These are phyloP conservation scores for Pythium diclinum DNA, from an alignment of 352 stramenopile species.

Conservation along the genomic window DNA sequence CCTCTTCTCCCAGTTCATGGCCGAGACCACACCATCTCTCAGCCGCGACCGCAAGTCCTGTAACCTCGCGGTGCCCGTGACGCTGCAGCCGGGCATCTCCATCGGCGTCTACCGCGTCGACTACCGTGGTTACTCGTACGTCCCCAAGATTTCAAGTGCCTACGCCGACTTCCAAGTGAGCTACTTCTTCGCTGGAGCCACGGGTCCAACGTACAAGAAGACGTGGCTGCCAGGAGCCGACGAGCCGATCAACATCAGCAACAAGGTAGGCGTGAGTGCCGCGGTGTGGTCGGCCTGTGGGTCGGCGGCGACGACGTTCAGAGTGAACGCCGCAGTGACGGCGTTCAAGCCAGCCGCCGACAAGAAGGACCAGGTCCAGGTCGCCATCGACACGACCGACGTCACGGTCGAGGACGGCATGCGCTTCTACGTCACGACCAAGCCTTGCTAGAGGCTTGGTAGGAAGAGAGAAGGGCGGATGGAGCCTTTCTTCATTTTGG, in stretches of 20 bases:
- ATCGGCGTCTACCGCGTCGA: conserved; percentile 35
- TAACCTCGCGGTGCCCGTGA: conserved; percentile 30
- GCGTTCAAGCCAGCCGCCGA: conserved; percentile 20
- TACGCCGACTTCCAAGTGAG: conserved; percentile 25
- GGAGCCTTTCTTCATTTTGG: neutral
- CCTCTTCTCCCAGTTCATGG: conserved; percentile 27
- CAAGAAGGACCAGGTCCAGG: conserved; percentile 19
- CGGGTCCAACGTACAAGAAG: conserved; percentile 22
- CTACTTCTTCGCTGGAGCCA: conserved; percentile 32
- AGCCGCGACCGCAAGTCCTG: conserved; percentile 27
- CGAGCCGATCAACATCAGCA: conserved; percentile 26
- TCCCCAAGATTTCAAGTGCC: conserved; percentile 13
- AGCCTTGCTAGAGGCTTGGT: neutral
- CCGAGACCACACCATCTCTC: conserved; percentile 9
- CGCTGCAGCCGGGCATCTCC: conserved; percentile 24
- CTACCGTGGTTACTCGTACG: conserved; percentile 36
- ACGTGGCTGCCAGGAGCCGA: conserved; percentile 17
- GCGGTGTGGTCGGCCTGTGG: conserved; percentile 31
- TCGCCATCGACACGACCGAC: conserved; percentile 34
- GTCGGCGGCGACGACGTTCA: conserved; percentile 26
- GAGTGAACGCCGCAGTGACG: conserved; percentile 33
- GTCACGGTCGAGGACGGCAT: conserved; percentile 28
- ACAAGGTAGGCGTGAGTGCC: conserved; percentile 21
- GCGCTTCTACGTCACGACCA: conserved; percentile 29
- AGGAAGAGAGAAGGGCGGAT: neutral